Conservation (phyloP, 2,329 filamentous ascomycete species). For the Diaporthe sp. region DNA sequence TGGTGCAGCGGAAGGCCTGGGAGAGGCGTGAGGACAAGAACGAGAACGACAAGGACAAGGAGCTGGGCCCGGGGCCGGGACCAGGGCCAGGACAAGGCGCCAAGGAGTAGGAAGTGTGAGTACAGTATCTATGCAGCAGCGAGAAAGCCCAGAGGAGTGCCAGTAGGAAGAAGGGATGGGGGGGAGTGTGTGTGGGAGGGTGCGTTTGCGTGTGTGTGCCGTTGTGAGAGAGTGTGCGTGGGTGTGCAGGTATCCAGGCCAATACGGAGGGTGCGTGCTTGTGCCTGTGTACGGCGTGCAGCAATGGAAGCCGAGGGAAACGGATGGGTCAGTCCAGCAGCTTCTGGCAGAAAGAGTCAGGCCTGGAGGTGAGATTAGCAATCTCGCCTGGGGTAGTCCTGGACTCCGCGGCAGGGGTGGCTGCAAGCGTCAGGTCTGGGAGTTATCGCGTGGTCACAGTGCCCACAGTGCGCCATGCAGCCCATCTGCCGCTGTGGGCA, state of each 20-base stretch:
- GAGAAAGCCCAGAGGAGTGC: background rate
- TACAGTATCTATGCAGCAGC: conserved; percentile 31
- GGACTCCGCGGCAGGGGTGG: conserved; percentile 7
- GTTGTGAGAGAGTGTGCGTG: background rate
- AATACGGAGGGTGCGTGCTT: background rate
- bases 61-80: conserved; percentile 14
- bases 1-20: conserved; percentile 21
- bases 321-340: conserved; percentile 25
- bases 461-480: conserved; percentile 25
- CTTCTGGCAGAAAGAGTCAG: conserved; percentile 31
- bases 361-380: conserved; percentile 38
- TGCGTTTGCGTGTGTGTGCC: background rate
- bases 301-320: conserved; percentile 34
- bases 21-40: conserved; percentile 27
- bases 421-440: conserved; percentile 29
- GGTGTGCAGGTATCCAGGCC: background rate
- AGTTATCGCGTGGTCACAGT: conserved; percentile 29
- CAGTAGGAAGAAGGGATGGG: conserved; percentile 16
- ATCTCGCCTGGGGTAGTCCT: conserved; percentile 34
- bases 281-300: background rate
- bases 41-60: conserved; percentile 27
- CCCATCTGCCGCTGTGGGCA: conserved; percentile 9
- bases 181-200: background rate
- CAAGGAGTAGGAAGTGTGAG: conserved; percentile 22
- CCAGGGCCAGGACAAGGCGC: conserved; percentile 31